phyloP scores from a whole-genome alignment of 1,284 basidiomycete species.

The Rhodotorula sp. region DNA sequence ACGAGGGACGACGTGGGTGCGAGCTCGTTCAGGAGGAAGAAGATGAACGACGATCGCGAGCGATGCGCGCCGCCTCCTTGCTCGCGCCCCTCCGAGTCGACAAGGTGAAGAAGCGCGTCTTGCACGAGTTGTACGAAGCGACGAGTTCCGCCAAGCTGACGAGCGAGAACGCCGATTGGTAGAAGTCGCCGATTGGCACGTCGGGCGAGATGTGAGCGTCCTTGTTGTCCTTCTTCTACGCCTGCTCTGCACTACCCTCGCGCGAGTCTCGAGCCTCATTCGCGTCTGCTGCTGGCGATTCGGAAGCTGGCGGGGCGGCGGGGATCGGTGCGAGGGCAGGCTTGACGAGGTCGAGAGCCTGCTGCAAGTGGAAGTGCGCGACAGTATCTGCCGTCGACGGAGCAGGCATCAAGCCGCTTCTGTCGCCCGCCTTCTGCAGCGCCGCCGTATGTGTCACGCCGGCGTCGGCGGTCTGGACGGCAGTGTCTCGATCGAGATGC shows the following conservation, averaged over 20 bases:
- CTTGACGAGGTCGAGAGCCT: slow-evolving; percentile 66
- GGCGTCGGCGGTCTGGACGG: slow-evolving; percentile 44
- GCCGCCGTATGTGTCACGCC: slow-evolving; percentile 30
- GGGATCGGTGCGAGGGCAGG: slow-evolving; percentile 41
- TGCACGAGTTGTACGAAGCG: slow-evolving; percentile 90
- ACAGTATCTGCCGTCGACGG: slow-evolving; percentile 61
- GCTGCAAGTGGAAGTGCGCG: slow-evolving; percentile 69
- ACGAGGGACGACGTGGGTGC: slow-evolving; percentile 17
- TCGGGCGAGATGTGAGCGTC: slow-evolving; percentile 27
- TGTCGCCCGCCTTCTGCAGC: background rate
- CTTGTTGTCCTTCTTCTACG: slow-evolving; percentile 27
- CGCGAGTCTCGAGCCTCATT: slow-evolving; percentile 60
- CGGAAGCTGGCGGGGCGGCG: slow-evolving; percentile 41
- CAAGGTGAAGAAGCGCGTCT: slow-evolving; percentile 79
- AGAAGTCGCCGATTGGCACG: slow-evolving; percentile 52
- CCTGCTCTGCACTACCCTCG: slow-evolving; percentile 50
- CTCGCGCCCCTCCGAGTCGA: slow-evolving; percentile 49
- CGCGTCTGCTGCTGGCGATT: slow-evolving; percentile 3
- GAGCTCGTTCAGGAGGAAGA: slow-evolving; percentile 63
- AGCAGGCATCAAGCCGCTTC: slow-evolving; percentile 29
- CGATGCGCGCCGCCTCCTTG: slow-evolving; percentile 57
- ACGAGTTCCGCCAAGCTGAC: slow-evolving; percentile 87
- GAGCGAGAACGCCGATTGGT: slow-evolving; percentile 85
- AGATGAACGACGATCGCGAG: slow-evolving; percentile 59
- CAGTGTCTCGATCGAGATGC: slow-evolving; percentile 31